phyloP scores from a whole-genome alignment of 2,329 filamentous ascomycete species.

The Lizonia empirigonia region DNA sequence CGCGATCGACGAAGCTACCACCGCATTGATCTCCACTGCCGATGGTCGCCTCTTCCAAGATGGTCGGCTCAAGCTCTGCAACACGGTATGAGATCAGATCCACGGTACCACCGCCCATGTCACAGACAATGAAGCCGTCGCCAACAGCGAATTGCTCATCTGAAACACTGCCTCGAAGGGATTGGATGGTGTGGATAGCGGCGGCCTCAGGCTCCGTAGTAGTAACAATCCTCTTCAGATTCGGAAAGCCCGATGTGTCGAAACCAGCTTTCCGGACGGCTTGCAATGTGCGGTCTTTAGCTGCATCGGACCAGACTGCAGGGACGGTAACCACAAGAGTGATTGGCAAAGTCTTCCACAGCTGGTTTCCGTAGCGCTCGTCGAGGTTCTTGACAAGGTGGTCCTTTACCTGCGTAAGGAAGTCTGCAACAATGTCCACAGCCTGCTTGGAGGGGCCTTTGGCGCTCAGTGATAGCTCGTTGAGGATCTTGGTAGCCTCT shows the following conservation, averaged over 20 bases:
- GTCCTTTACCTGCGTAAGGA: constrained; percentile 25
- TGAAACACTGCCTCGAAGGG: constrained; percentile 16
- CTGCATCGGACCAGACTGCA: constrained; percentile 34
- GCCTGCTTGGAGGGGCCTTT: constrained; percentile 26
- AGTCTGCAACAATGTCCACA: constrained; percentile 41
- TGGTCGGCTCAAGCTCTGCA: constrained; percentile 8
- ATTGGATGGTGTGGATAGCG: constrained; percentile 33
- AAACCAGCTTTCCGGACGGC: constrained; percentile 31
- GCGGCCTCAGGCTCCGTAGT: constrained; percentile 36
- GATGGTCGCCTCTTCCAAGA: constrained; percentile 29
- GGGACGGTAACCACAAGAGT: constrained; percentile 34
- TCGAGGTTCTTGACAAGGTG: constrained; percentile 34
- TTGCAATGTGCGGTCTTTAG: constrained; percentile 26
- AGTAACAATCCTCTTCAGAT: constrained; percentile 8
- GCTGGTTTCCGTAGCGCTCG: constrained; percentile 20
- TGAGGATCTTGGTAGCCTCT: constrained; percentile 24
- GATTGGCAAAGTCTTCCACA: constrained; percentile 28
- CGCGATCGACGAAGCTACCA: constrained; percentile 34
- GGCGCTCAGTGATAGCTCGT: constrained; percentile 12
- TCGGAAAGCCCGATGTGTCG: constrained; percentile 14
- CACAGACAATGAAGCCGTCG: constrained; percentile 37
- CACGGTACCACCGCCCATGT: constrained; percentile 40
- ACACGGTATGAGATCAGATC: constrained; percentile 37
- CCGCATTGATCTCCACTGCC: constrained; percentile 38
- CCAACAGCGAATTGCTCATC: constrained; percentile 17